Conservation (phyloP, 768 basidiomycete genomes). For the Mycena albidolilacea region DNA sequence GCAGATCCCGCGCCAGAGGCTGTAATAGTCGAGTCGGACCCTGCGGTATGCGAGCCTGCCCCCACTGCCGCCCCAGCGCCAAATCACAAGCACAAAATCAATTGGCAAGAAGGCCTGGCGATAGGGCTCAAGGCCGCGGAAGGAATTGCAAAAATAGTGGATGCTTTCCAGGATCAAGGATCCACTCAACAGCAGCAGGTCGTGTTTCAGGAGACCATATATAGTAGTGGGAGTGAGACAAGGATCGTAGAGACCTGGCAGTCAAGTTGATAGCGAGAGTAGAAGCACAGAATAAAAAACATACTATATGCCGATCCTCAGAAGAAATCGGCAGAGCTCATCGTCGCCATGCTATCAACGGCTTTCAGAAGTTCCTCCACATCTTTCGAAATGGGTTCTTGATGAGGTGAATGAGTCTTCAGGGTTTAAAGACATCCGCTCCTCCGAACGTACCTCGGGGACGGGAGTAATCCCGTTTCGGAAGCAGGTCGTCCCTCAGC, state of each 20-base stretch:
- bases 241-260: not conserved
- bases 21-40: too few species aligned
- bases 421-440: not conserved
- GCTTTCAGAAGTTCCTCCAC: not conserved
- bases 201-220: not conserved
- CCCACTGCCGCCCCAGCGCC: too few species aligned
- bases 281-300: too few species aligned
- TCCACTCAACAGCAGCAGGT: not conserved
- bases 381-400: not conserved
- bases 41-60: too few species aligned
- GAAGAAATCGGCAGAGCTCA: not conserved
- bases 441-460: not conserved
- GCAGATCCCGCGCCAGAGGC: too few species aligned
- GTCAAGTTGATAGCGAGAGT: not conserved
- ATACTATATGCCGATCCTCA: not conserved
- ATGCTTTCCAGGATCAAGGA: not conserved
- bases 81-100: not conserved
- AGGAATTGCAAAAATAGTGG: slow-evolving; percentile 14
- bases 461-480: not conserved
- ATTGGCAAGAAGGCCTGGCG: slow-evolving; percentile 16
- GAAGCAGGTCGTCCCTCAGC: not conserved
- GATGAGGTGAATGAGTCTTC: not conserved
- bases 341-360: not conserved
- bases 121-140: slow-evolving; percentile 22
- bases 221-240: not conserved